Evolutionary conservation across 1,284 basidiomycete genomes (phyloP).

Genomic region (Polyporus tsugae): DNA sequence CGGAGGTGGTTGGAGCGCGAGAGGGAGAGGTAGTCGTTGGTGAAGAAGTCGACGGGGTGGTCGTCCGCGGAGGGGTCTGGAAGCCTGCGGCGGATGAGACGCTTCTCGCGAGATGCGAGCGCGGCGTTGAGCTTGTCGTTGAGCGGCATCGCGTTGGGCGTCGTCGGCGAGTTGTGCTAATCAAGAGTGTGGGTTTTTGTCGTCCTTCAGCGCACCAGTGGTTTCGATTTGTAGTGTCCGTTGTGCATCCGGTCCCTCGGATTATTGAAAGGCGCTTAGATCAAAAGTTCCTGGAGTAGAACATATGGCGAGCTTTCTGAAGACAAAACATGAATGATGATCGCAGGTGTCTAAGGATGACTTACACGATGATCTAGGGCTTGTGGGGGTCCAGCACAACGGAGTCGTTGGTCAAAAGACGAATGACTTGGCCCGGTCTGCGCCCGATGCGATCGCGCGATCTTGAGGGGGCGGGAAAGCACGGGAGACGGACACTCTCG

Average conservation of each 20-base stretch:
- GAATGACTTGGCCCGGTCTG: neutral
- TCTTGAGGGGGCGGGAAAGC: neutral
- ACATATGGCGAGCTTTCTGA: neutral
- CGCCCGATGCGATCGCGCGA: neutral
- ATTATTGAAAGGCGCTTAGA: neutral
- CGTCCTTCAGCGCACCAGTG: neutral
- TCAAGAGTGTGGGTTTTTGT: neutral
- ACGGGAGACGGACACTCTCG: neutral
- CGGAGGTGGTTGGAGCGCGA: slow-evolving; percentile 70
- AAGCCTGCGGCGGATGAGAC: slow-evolving; percentile 68
- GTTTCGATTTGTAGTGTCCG: neutral
- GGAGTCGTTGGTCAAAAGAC: neutral
- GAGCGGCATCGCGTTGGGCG: slow-evolving; percentile 39
- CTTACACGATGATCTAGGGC: neutral
- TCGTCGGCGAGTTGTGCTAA: neutral
- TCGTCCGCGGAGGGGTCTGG: slow-evolving; percentile 55
- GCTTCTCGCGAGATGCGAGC: slow-evolving; percentile 66
- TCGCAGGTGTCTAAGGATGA: neutral
- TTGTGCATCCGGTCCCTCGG: no score
- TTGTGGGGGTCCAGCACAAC: neutral
- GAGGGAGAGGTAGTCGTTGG: slow-evolving; percentile 96
- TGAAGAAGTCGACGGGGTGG: slow-evolving; percentile 76
- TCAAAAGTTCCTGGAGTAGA: neutral
- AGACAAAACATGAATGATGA: neutral
- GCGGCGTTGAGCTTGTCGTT: slow-evolving; percentile 54